Base-by-base conservation (phyloP, 2,329 filamentous ascomycete species). In the Monosporascus ibericus region DNA sequence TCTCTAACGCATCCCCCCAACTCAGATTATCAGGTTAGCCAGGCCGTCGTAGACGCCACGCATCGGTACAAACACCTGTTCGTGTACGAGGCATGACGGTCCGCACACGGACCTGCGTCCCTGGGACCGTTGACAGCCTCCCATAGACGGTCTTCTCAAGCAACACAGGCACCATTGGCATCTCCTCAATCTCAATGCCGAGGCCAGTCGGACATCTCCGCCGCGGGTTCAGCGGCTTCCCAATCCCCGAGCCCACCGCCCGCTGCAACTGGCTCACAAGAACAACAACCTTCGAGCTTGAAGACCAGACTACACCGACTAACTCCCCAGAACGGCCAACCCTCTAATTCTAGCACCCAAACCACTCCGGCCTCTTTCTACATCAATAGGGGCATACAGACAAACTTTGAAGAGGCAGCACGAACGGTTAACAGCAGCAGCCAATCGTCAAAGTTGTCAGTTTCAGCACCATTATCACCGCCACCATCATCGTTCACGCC, bases 21-120 rank as follows among this genome's bases (percentile, higher is more conserved):
- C 53, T 57, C 59, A 92, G 91, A 96, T 72, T 89, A 88, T 70
- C 78, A 77, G 50, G 79, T 90, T 36, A 87, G 85, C 55, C 84
- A 89, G 52, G 82, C 86, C 0, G 87, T 96, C 3, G 92, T 96
- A 17, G 88, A 96, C 53, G 86, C 84, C 37, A 94, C 90, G 36
- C 92, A 96, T 71, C 81, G 85, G 48, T 83, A 90, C 67, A 88
- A 87, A 65, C 76, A 84, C 55, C 86, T 97, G 49, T 96, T 96
- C 67, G 62, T 73, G 37, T 91, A 88, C 65, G 57, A 55, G 56
- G 56, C 51, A 61, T 69, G 66, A 69, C 65, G 62, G 53, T 63
- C 55, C 51, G 52, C 57, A 52, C 62, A 59, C 51, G 61, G 65
- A 52, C 70, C 65, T 58, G 66, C 72, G 54, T 69, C 70, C 65